Percentiles rank a stretch among this genome's conserved stretches.
phyloP scores from a whole-genome alignment of 2,329 filamentous ascomycete genomes.

The Fusarium falciforme region DNA sequence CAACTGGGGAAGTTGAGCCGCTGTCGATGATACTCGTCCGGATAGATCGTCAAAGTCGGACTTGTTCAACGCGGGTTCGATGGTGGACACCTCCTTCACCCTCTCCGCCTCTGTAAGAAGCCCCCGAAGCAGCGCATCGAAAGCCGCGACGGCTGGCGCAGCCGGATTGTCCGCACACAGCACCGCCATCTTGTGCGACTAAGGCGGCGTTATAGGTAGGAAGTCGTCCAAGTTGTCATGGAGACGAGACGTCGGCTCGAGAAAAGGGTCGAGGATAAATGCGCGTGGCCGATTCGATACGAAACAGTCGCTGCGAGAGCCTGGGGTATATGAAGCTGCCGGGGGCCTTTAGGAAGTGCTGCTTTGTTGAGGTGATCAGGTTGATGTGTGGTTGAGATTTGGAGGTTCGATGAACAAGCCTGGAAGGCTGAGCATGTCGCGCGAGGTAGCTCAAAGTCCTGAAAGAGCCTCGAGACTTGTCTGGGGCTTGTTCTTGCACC shows the following conservation, averaged over 20 bases:
- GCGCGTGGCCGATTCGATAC: background rate
- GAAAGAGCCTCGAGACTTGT: conserved; percentile 2
- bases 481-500: background rate
- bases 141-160: conserved; percentile 64
- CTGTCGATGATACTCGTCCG: conserved; percentile 54
- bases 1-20: conserved; percentile 43
- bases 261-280: background rate
- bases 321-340: background rate
- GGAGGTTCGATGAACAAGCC: conserved; percentile 11
- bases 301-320: background rate
- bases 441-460: conserved; percentile 14
- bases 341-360: background rate
- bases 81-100: conserved; percentile 67
- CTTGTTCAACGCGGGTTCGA: conserved; percentile 82
- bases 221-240: conserved; percentile 27
- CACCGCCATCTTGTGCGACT: conserved; percentile 60
- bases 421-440: conserved; percentile 40
- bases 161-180: conserved; percentile 58
- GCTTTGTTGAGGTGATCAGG: conserved; percentile 9
- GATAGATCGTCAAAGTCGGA: conserved; percentile 68
- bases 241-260: background rate
- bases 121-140: conserved; percentile 64
- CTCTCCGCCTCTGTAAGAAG: conserved; percentile 69
- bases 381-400: conserved; percentile 10
- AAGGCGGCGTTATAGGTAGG: conserved; percentile 17